phyloP scores from a whole-genome alignment of 768 basidiomycete species.

The Tulasnella sp. region DNA sequence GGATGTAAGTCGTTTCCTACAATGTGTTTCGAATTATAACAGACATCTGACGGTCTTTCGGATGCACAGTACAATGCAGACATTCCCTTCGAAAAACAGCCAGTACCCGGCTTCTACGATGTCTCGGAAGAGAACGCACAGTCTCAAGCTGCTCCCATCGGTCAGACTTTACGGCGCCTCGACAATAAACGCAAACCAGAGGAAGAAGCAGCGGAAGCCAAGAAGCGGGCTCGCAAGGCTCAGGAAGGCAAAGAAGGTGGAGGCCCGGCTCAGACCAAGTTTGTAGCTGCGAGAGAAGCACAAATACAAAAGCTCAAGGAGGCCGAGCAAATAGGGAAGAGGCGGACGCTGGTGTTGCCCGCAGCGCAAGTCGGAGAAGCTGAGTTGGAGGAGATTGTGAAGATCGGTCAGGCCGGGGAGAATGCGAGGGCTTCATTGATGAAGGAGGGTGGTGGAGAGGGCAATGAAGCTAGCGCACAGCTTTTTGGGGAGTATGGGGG shows the following conservation, averaged over 20 bases:
- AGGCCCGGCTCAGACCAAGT: conserved; percentile 61
- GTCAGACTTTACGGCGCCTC: conserved; percentile 79
- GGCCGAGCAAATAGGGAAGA: conserved; percentile 85
- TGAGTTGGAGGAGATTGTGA: conserved; percentile 96
- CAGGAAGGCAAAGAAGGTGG: conserved; percentile 46
- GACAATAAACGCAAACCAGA: conserved; percentile 95
- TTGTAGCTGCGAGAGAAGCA: conserved; percentile 91
- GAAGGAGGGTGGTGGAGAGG: conserved; percentile 62
- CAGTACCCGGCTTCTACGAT: conserved; percentile 94
- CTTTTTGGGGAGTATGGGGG: conserved; percentile 89
- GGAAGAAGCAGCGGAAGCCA: conserved; percentile 85
- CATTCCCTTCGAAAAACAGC: conserved; percentile 96
- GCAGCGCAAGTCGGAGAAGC: conserved; percentile 86
- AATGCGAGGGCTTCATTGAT: conserved; percentile 58
- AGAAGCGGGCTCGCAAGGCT: conserved; percentile 74
- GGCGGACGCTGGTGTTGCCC: conserved; percentile 77
- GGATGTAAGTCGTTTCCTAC: conserved; percentile 53
- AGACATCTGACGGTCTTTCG: not conserved
- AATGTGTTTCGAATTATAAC: not conserved
- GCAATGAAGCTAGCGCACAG: conserved; percentile 66
- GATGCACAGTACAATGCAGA: conserved; percentile 81
- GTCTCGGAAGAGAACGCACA: conserved; percentile 88
- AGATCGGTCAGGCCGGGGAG: conserved; percentile 90
- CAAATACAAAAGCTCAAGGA: conserved; percentile 98
- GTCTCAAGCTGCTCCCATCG: conserved; percentile 76